Percentiles rank a stretch among this genome's conserved stretches.
phyloP scores from a whole-genome alignment of 2,329 filamentous ascomycete genomes.

The Dothistroma septosporum region DNA sequence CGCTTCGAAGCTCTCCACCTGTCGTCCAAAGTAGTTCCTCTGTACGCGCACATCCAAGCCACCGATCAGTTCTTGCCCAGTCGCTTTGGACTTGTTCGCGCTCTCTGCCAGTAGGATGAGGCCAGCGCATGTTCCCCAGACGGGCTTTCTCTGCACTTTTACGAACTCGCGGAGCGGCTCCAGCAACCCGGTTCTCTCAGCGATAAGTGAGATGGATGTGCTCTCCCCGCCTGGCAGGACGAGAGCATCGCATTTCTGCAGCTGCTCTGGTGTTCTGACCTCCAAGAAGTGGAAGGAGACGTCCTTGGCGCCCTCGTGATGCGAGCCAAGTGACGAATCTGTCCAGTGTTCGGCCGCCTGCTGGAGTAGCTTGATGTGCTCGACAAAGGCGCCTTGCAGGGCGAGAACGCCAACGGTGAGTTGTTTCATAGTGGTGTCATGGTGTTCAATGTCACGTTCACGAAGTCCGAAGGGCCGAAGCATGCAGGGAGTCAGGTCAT shows the following conservation, averaged over 20 bases:
- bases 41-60: conserved; percentile 87
- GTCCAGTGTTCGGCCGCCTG: conserved; percentile 52
- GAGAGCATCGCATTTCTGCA: conserved; percentile 72
- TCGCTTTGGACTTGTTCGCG: conserved; percentile 82
- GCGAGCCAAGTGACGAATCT: neutral
- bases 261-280: conserved; percentile 70
- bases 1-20: conserved; percentile 85
- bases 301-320: neutral
- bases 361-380: conserved; percentile 75
- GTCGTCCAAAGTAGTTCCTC: conserved; percentile 90
- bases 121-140: conserved; percentile 95
- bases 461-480: neutral
- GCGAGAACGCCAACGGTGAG: conserved; percentile 62
- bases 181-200: conserved; percentile 72
- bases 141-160: conserved; percentile 76
- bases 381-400: conserved; percentile 87
- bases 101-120: conserved; percentile 85
- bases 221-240: conserved; percentile 93
- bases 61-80: conserved; percentile 88
- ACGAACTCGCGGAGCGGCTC: conserved; percentile 86
- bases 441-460: neutral
- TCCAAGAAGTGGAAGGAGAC: conserved; percentile 62
- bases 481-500: conserved; percentile 1
- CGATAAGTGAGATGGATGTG: conserved; percentile 86
- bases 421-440: conserved; percentile 12